Evolutionary conservation across 2,329 filamentous ascomycete genomes (phyloP).

Genomic region (Zymoseptoria brevis): DNA sequence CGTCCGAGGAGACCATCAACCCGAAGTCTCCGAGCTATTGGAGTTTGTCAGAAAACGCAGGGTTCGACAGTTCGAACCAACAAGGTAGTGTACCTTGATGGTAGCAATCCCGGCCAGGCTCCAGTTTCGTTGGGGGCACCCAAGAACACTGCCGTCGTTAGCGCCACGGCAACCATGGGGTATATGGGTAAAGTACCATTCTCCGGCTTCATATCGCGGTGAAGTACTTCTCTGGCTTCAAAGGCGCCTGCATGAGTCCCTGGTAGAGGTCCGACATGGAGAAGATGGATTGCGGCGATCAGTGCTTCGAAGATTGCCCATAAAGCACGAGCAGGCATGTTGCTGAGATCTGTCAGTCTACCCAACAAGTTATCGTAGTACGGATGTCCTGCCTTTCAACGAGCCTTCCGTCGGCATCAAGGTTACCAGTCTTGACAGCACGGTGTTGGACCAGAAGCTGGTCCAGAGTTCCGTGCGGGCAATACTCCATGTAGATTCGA

Average conservation of each 20-base stretch:
- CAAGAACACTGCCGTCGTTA: background rate
- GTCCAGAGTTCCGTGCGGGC: background rate
- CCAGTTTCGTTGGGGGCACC: background rate
- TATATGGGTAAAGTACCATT: background rate
- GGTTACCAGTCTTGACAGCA: background rate
- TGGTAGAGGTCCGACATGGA: background rate
- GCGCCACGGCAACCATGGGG: no score
- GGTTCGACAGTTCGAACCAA: background rate
- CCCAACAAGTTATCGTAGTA: no score
- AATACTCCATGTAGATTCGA: conserved; percentile 1
- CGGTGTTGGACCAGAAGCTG: background rate
- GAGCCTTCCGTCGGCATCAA: background rate
- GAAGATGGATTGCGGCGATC: background rate
- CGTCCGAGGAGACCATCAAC: background rate
- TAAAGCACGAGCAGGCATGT: background rate
- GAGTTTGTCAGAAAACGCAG: background rate
- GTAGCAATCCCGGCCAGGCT: background rate
- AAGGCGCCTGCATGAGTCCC: background rate
- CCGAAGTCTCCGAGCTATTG: background rate
- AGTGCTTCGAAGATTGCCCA: background rate
- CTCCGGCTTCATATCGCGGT: background rate
- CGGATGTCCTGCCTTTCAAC: background rate
- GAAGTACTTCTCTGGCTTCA: background rate
- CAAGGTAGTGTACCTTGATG: background rate
- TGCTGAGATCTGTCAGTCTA: background rate